Base-by-base conservation (phyloP, 352 stramenopile genomes). In the Nothophytophthora sp. region DNA sequence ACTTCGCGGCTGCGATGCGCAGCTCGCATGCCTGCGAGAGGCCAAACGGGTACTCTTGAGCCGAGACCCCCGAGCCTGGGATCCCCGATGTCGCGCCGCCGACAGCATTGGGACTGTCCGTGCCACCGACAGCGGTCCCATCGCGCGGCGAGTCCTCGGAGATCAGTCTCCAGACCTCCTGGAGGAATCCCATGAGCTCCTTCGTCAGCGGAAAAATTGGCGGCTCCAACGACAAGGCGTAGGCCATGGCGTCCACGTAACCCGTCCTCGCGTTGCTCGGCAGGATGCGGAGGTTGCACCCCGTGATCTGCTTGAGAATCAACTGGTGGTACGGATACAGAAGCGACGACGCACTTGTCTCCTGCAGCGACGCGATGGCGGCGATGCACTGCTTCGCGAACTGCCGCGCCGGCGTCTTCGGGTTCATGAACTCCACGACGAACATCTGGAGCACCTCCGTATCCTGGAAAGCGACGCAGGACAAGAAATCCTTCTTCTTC, bases 161-260 rank as follows among this genome's bases (percentile, higher is more conserved):
- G 36, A 96, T 93, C 22, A 94, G 46, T 20, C 57, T 73, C 86
- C 86, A 96, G 22, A 96, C 81, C 33, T 96, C 86, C 42, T 93
- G 81, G 27, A 96, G 67, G 48, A 96, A 94, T 6, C 73, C 53
- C 69, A 94, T 81, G 8, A 96, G 61, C 36, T 96, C 86, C 49
- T 96, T 94, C 19, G 85, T 93, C 24, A 96, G 45, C 20, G 74
- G 70, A 29, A 92, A 93, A 13, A 96, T 89, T 15, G 84, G 76
- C 6, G 84, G 86, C 24, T 91, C 58, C 16, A 96, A 60, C 10
- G 76, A 75, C 12, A 96, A 45, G 0, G 76, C 76, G 45, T 90
- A 90, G 25, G 86, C 79, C 84, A 95, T 92, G 11, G 84, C 82
- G 55, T 96, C 86, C 8, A 95, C 77, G 47, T 95, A 96, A 1